Evolutionary conservation across 208 protist genomes (phyloP).

Genomic region (Leishmania martiniquensis): DNA sequence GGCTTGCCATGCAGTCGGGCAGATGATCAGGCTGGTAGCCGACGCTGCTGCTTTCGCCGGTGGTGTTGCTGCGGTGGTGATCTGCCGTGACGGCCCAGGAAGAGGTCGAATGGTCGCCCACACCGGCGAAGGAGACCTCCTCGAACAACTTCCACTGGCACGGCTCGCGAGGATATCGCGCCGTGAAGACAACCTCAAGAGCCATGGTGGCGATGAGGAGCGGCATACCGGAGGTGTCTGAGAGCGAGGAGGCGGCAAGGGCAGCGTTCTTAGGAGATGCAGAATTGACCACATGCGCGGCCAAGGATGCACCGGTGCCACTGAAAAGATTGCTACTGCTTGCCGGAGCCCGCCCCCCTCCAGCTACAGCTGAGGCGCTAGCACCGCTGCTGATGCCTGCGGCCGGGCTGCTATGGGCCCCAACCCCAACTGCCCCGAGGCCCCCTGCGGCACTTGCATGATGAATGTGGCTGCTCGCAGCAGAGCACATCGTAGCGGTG

Average conservation of each 20-base stretch:
- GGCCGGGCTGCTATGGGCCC: no score
- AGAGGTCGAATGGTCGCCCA: conserved; percentile 23
- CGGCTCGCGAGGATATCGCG: conserved; percentile 46
- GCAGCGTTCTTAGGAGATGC: not conserved
- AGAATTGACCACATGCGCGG: not conserved
- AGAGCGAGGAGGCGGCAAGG: not conserved
- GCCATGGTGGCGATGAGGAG: conserved; percentile 32
- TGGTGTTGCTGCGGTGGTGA: conserved; percentile 3
- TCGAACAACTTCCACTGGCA: conserved; percentile 51
- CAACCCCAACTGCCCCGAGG: not conserved
- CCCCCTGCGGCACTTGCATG: not conserved
- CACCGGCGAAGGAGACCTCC: conserved; percentile 20
- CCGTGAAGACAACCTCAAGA: conserved; percentile 43
- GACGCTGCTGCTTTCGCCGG: not conserved
- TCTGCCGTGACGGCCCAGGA: conserved; percentile 25
- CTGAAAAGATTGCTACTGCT: not conserved
- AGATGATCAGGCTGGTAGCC: not conserved
- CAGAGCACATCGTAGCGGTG: not conserved
- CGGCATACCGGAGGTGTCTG: not conserved
- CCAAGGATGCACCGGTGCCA: conserved; percentile 1
- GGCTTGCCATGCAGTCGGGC: not conserved
- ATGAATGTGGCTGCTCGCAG: not conserved
- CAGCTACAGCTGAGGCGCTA: not conserved
- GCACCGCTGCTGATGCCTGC: not conserved
- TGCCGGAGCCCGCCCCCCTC: no score